Base-by-base conservation (phyloP, 495 filamentous ascomycete genomes). In the Aspergillus haitiensis region DNA sequence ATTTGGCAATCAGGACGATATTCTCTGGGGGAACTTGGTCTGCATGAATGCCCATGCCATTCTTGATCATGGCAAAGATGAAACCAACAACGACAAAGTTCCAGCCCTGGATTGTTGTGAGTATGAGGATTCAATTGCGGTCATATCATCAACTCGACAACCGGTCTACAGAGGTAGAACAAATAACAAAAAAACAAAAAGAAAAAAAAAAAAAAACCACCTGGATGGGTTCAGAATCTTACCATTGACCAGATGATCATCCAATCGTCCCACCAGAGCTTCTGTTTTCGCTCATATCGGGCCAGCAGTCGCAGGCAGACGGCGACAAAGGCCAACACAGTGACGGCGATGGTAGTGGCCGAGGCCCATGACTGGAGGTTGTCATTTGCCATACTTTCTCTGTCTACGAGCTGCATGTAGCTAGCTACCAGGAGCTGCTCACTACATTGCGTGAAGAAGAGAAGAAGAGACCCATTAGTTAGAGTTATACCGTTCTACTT, bases 251-350 rank as follows among this genome's bases (percentile, higher is more conserved):
- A 71, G 5, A 75, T 52, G 50, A 74, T 70, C 64, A 74, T 71
- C 58, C 62, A 72, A 52, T 77, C 74, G 60, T 77, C 74, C 74
- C 71, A 75, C 70, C 72, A 73, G 12, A 77, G 56, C 56, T 66
- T 62, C 47, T 70, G 67, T 37, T 66, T 65, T 7, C 67, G 59
- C 48, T 71, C 65, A 50, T 63, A 67, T 1, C 72, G 67, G 35
- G 67, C 62, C 9, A 75, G 53, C 3, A 76, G 42, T 5, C 73
- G 67, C 36, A 76, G 65, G 57, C 60, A 64, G n/a, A 76, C 71
- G 18, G 63, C 54, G 21, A 70, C 27, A 21, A 75, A 64, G 6
- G 72, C 71, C 65, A 75, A 48, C 64, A 61, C 73, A 54, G 40
- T 68, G 42, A 70, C 65, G 5, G 65, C 55, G 32, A 60, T 57